Evolutionary conservation across 805 yeast species (phyloP).

Genomic region (Starmerella vaccinii): DNA sequence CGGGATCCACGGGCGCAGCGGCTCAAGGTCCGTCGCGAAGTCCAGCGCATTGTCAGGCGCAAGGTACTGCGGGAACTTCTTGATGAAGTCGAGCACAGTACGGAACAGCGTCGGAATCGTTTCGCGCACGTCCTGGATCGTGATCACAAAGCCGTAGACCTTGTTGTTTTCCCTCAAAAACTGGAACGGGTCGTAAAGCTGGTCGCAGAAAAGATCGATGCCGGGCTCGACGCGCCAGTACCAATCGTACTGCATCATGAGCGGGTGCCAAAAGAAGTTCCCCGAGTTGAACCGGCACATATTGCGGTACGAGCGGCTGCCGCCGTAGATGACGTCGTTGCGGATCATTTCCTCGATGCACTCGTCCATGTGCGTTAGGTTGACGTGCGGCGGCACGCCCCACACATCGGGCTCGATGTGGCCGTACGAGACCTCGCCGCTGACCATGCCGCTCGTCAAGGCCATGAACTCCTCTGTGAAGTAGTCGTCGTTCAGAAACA

Average conservation of each 20-base stretch:
- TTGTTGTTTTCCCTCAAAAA: conserved; percentile 66
- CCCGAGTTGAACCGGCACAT: conserved; percentile 96
- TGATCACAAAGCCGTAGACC: conserved; percentile 77
- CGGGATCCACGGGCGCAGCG: conserved; percentile 23
- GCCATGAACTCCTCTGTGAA: conserved; percentile 73
- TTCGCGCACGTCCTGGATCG: conserved; percentile 68
- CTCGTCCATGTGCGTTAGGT: conserved; percentile 44
- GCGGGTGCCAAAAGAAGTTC: conserved; percentile 68
- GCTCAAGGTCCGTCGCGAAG: conserved; percentile 45
- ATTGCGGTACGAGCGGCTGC: conserved; percentile 62
- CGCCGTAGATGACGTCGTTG: conserved; percentile 52
- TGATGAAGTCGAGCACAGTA: conserved; percentile 53
- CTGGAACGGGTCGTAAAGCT: conserved; percentile 61
- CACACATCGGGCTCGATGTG: conserved; percentile 72
- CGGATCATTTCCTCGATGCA: conserved; percentile 38
- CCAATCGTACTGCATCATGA: conserved; percentile 65
- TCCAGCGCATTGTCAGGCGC: conserved; percentile 55
- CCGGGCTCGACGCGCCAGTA: conserved; percentile 96
- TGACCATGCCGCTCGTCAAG: conserved; percentile 53
- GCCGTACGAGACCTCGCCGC: conserved; percentile 74
- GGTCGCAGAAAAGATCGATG: conserved; percentile 77
- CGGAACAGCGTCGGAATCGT: conserved; percentile 85
- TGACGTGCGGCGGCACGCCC: conserved; percentile 66
- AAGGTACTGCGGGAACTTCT: conserved; percentile 47
- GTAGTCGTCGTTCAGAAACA: conserved; percentile 77